A percentile compares a stretch with the other conserved stretches of the same genome.
Conservation (phyloP, 148 eudicot species). For the Arbutus unedo region DNA sequence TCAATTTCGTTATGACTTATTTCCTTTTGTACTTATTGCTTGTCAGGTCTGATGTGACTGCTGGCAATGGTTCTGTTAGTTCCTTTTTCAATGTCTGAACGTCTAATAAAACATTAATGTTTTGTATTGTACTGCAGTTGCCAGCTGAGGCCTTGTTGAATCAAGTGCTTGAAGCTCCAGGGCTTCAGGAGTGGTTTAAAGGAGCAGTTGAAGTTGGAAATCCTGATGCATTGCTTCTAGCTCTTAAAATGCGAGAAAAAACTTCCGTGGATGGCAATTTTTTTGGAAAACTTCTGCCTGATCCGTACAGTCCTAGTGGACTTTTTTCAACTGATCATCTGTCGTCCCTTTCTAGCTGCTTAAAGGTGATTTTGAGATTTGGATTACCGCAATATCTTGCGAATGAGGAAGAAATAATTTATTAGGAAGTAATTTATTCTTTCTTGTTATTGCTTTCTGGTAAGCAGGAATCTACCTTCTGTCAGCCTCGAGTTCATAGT, state of each 20-base stretch:
- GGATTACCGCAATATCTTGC: background rate
- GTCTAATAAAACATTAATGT: background rate
- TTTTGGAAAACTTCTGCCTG: slow-evolving; percentile 73
- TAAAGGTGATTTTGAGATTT: slow-evolving; percentile 52
- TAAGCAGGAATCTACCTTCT: slow-evolving; percentile 81
- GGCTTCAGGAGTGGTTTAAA: slow-evolving; percentile 74
- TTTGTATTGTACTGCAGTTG: slow-evolving; percentile 47
- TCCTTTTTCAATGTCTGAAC: too few species aligned
- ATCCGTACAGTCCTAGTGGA: slow-evolving; percentile 55
- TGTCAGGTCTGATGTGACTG: background rate
- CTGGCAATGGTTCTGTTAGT: slow-evolving; percentile 5
- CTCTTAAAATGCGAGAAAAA: slow-evolving; percentile 64
- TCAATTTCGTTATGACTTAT: background rate
- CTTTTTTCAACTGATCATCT: slow-evolving; percentile 67
- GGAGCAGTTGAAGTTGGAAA: slow-evolving; percentile 75
- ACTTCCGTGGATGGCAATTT: slow-evolving; percentile 38
- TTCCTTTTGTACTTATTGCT: background rate
- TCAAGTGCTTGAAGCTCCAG: slow-evolving; percentile 73
- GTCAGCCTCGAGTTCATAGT: slow-evolving; percentile 92
- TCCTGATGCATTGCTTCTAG: slow-evolving; percentile 90
- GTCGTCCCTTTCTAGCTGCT: slow-evolving; percentile 54
- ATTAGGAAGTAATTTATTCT: background rate
- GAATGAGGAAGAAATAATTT: background rate
- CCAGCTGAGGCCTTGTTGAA: slow-evolving; percentile 58
- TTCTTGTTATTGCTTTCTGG: slow-evolving; percentile 9